phyloP scores from a whole-genome alignment of 441 rosid genomes.

The Brassica balearica region DNA sequence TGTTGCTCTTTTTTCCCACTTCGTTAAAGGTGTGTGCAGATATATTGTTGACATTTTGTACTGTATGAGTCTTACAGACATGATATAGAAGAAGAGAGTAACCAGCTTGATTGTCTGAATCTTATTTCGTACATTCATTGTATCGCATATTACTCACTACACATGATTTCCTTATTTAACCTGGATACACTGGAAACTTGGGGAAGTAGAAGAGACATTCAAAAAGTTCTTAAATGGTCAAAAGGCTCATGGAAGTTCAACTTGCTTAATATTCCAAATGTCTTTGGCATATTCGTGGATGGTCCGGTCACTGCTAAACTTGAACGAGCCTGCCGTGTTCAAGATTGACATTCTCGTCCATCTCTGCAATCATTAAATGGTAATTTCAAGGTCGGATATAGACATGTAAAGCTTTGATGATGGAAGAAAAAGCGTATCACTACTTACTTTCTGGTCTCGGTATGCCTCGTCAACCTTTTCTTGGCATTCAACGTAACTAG shows the following conservation, averaged over 20 bases:
- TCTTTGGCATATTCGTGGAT: constrained; percentile 86
- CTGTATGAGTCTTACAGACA: neutral
- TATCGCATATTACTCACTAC: constrained; percentile 13
- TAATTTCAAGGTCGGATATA: constrained; percentile 1
- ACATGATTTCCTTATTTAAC: constrained; percentile 31
- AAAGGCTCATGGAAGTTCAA: constrained; percentile 52
- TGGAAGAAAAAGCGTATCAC: constrained; percentile 6
- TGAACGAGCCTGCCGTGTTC: constrained; percentile 88
- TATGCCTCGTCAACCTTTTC: constrained; percentile 88
- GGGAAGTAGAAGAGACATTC: constrained; percentile 22
- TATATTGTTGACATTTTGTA: constrained; percentile 25
- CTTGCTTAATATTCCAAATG: constrained; percentile 82
- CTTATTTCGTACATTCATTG: constrained; percentile 20
- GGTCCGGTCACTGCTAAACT: constrained; percentile 96
- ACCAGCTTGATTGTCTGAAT: constrained; percentile 2
- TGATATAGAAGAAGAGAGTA: constrained; percentile 1
- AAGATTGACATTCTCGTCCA: constrained; percentile 94
- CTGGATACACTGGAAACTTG: constrained; percentile 18
- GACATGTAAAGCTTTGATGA: neutral
- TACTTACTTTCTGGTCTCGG: constrained; percentile 69
- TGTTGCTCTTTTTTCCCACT: neutral
- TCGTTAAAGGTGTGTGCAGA: neutral
- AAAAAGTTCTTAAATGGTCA: neutral
- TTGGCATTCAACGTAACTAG: constrained; percentile 90
- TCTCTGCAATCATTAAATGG: constrained; percentile 54